Conservation (phyloP, 176 grass and related monocot genomes). For the Avena sativa region DNA sequence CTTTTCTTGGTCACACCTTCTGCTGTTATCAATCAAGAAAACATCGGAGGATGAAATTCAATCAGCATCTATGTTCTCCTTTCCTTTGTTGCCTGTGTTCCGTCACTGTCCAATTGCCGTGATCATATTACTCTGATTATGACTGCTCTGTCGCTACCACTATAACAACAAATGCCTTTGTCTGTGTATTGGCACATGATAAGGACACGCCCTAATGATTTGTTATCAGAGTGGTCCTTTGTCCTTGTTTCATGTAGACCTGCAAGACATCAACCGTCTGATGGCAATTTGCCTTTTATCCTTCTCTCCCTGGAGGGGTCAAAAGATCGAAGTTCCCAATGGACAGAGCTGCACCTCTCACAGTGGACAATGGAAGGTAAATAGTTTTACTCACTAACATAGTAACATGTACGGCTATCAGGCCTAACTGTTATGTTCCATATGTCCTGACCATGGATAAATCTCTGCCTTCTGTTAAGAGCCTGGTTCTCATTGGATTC, state of each 20-base stretch:
- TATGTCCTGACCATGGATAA: background rate
- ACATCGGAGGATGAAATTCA: constrained; percentile 11
- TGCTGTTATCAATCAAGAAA: constrained; percentile 60
- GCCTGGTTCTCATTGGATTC: constrained; percentile 46
- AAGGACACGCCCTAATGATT: constrained; percentile 67
- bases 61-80: background rate
- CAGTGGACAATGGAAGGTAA: background rate
- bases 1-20: constrained; percentile 30
- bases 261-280: constrained; percentile 27
- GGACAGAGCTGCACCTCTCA: background rate
- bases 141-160: constrained; percentile 42
- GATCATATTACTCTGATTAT: constrained; percentile 20
- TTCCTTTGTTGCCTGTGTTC: background rate
- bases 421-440: too few relatives aligned
- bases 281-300: constrained; percentile 20
- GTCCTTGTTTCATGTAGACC: constrained; percentile 48
- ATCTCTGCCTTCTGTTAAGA: constrained; percentile 15
- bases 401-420: background rate
- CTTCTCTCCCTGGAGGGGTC: constrained; percentile 20
- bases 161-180: constrained; percentile 52
- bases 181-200: constrained; percentile 44
- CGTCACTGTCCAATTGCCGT: constrained; percentile 33
- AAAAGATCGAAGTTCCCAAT: background rate
- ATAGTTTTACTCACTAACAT: constrained; percentile 19
- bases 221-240: constrained; percentile 56